A percentile compares a stretch with the other conserved stretches of the same genome.
Evolutionary conservation across 202 grass and related monocot species (phyloP).

Genomic region (Schoenoplectus tabernaemontani): DNA sequence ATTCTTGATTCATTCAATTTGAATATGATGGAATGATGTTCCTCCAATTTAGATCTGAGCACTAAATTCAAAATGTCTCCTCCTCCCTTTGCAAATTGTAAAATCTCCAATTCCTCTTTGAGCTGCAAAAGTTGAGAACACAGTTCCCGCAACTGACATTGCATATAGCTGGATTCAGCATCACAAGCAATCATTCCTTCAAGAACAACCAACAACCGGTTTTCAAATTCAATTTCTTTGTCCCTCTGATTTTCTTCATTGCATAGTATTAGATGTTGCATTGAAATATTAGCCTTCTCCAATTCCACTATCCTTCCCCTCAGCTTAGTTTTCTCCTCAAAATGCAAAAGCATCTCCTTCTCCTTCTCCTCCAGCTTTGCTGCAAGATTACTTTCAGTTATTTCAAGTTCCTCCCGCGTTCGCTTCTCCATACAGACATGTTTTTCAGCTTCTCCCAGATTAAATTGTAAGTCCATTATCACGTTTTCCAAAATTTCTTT

Average conservation of each 20-base stretch:
- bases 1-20: conserved; percentile 39
- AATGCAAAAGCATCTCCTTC: conserved; percentile 45
- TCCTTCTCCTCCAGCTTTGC: conserved; percentile 64
- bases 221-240: conserved; percentile 45
- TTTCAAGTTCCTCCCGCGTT: conserved; percentile 59
- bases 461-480: conserved; percentile 10
- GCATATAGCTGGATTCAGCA: conserved; percentile 62
- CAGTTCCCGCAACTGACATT: conserved; percentile 42
- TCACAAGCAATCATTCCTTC: conserved; percentile 53
- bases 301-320: conserved; percentile 39
- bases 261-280: conserved; percentile 48
- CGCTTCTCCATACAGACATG: conserved; percentile 33
- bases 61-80: conserved; percentile 68
- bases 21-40: conserved; percentile 46
- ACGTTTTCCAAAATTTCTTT: conserved; percentile 14
- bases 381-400: conserved; percentile 45
- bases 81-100: conserved; percentile 45
- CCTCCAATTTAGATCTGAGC: conserved; percentile 70
- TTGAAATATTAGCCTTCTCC: conserved; percentile 55
- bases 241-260: conserved; percentile 59
- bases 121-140: conserved; percentile 44
- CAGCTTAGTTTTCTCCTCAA: conserved; percentile 62
- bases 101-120: conserved; percentile 48
- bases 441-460: conserved; percentile 11
- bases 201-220: conserved; percentile 43